These are phyloP conservation scores for Hortaea sp. DNA, from an alignment of 2,329 filamentous ascomycete species.

Conservation along the genomic window DNA sequence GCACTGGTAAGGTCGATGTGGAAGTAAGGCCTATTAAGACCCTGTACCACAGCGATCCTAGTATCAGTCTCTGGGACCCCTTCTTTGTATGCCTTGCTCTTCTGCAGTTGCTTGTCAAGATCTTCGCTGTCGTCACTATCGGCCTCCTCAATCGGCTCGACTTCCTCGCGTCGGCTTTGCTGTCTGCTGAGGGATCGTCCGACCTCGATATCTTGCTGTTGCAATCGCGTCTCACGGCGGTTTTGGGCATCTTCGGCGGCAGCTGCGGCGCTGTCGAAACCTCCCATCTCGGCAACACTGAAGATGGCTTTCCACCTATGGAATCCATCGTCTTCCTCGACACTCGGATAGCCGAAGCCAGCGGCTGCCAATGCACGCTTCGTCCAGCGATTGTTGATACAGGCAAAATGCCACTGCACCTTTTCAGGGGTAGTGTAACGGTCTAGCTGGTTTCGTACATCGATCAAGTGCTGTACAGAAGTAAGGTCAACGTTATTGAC, in stretches of 20 bases:
- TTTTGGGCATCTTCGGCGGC: slow-evolving; percentile 56
- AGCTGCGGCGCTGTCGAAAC: slow-evolving; percentile 57
- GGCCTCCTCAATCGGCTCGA: slow-evolving; percentile 12
- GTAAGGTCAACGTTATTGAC: slow-evolving; percentile 94
- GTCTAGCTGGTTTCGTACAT: slow-evolving; percentile 89
- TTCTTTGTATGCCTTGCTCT: slow-evolving; percentile 31
- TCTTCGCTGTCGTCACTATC: slow-evolving; percentile 15
- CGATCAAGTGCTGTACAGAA: slow-evolving; percentile 83
- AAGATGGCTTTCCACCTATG: slow-evolving; percentile 90
- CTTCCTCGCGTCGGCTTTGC: slow-evolving; percentile 3
- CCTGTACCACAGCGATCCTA: slow-evolving; percentile 60
- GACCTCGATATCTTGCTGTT: slow-evolving; percentile 17
- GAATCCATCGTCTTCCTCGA: slow-evolving; percentile 34
- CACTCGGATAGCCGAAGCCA: slow-evolving; percentile 75
- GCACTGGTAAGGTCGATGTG: slow-evolving; percentile 87
- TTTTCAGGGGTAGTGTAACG: slow-evolving; percentile 67
- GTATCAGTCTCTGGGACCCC: slow-evolving; percentile 1
- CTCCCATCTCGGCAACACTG: slow-evolving; percentile 77
- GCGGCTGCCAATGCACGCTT: slow-evolving; percentile 80
- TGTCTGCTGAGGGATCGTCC: slow-evolving; percentile 16
- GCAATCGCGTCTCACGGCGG: slow-evolving; percentile 31
- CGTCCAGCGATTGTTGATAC: slow-evolving; percentile 87
- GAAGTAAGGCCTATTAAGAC: slow-evolving; percentile 85
- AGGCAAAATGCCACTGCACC: slow-evolving; percentile 95
- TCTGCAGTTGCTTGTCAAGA: slow-evolving; percentile 36